Evolutionary conservation across 1,284 basidiomycete genomes (phyloP), one percentile per base, ranked within the genome.

Genomic region (Moesziomyces antarcticus): DNA sequence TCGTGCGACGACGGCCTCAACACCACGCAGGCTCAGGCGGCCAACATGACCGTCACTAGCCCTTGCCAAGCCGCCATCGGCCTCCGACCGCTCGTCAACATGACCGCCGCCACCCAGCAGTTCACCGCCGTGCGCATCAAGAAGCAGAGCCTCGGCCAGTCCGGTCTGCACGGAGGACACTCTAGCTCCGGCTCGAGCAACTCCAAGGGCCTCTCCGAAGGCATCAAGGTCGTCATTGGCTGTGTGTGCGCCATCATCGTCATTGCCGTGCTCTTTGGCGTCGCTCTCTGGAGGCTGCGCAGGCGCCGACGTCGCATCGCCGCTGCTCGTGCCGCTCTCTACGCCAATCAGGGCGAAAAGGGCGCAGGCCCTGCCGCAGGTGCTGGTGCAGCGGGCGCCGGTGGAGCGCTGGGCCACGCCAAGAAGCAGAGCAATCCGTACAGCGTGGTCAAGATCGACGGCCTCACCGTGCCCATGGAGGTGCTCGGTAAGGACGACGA

Each of bases 61-160:
- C 72, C 75, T 5, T 74, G 69, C 37, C 47, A 68, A 35, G 77
- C 79, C 1, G 48, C 60, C 16, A 49, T 81, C 21, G 79, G 79
- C 46, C 50, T 81, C 1, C 62, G 57, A 18, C 47, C 78, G 20
- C 70, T 76, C n/a, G 67, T 76, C 60, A 76, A 73, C 53, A 69
- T 65, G 55, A 68, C 75, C 9, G 18, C 48, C 14, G 78, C 77
- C 14, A 62, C 60, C 2, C 68, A 68, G 37, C 63, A 81, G 33
- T 81, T 81, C 60, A 57, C 75, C 14, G 69, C 73, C 13, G 79
- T 81, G 20, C 71, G 79, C 18, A 59, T 81, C 55, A 74, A 73
- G 52, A 74, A 77, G 54, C 57, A 78, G 58, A 62, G 51, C 21
- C 70, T 81, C 25, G 78, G 78, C 18, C 54, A 69, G 45, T 77